Percentiles rank a stretch among this genome's conserved stretches.
Conservation (phyloP, 371 early-diverging fungal species). For the Rhizopus microsporus region DNA sequence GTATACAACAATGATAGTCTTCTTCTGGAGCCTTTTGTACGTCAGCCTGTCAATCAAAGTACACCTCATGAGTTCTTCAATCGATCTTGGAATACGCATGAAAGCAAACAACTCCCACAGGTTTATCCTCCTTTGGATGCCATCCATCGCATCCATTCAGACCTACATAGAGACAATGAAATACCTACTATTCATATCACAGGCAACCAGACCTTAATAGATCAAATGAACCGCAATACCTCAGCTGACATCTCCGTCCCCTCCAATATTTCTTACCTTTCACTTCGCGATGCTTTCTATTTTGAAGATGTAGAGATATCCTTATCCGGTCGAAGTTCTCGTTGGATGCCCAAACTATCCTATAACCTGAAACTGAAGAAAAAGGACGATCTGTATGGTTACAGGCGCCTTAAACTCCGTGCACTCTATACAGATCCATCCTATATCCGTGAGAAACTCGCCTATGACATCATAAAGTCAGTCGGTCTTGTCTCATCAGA, state of each 20-base stretch:
- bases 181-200: constrained; percentile 28
- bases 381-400: constrained; percentile 26
- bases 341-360: constrained; percentile 16
- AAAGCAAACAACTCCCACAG: constrained; percentile 7
- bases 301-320: constrained; percentile 12
- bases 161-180: constrained; percentile 26
- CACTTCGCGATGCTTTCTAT: background rate
- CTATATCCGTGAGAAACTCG: constrained; percentile 32
- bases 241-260: constrained; percentile 2
- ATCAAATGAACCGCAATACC: constrained; percentile 9
- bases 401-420: constrained; percentile 32
- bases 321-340: constrained; percentile 27
- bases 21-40: constrained; percentile 14
- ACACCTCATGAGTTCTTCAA: constrained; percentile 22
- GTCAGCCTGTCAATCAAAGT: constrained; percentile 3
- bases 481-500: constrained; percentile 27
- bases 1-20: background rate
- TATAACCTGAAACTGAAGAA: constrained; percentile 27
- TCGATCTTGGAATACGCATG: constrained; percentile 23
- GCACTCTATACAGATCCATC: constrained; percentile 34
- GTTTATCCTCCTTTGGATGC: constrained; percentile 11
- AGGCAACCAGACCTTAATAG: constrained; percentile 14
- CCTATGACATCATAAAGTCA: constrained; percentile 23
- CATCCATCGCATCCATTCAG: constrained; percentile 21
- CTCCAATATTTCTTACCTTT: constrained; percentile 14